Evolutionary conservation across 441 rosid genomes (phyloP), one percentile per base, ranked within the genome.

Genomic region (Capsella rubella): DNA sequence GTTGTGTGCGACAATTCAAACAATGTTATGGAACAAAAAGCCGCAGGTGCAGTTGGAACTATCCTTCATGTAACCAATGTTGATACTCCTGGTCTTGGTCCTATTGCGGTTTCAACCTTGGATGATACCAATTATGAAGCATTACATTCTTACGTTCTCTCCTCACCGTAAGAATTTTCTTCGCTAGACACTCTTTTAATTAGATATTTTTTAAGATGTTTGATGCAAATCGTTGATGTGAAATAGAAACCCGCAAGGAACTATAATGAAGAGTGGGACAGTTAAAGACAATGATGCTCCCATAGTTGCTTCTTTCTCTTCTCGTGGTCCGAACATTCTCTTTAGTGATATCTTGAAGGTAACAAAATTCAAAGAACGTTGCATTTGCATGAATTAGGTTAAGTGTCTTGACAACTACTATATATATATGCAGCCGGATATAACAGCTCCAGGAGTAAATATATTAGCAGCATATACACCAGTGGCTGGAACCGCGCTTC

Each of bases 331-430:
- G 8, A 85, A 82, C 71, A 0, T 0, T 3, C 46, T 86, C 6
- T 16, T 58, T 43, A 72, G 75, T 6, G 88, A 82, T 29, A 79
- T 87, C n/a, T 11, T 86, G 79, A 88, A 86, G 85, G 92, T 83
- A 54, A 25, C 29, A 54, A 64, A 2, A 2, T 52, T 13, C 18
- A 40, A 47, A 4, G 8, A 32, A 27, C 28, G 11, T 13, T 2
- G 25, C 4, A 2, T 45, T n/a, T 34, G 15, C 12, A 5, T 37
- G 58, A 42, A 6, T 28, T 67, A 28, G 13, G 40, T 32, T 16
- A 8, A 2, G 11, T 42, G 56, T 47, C 13, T 49, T 58, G 58
- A 28, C 50, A 31, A 47, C 1, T 45, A 45, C 6, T 4, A 50
- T 27, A 28, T 53, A 52, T 54, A 29, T 54, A 1, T 82, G 76